Conservation (phyloP, 352 stramenopile genomes). For the Phytopythium aichiense region DNA sequence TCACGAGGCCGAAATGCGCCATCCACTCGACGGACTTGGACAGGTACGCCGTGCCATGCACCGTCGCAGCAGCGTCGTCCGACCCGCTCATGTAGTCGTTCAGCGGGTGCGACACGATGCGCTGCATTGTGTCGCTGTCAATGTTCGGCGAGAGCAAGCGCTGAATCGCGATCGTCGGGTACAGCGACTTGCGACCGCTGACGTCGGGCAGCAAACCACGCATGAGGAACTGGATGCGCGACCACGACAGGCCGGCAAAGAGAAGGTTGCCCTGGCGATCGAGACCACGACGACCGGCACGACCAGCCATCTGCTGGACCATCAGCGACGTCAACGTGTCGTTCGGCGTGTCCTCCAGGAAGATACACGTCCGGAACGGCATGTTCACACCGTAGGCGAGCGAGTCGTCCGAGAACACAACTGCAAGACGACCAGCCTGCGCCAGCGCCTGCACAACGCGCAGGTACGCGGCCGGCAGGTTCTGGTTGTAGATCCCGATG, state of each 20-base stretch:
- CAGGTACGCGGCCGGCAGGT: slow-evolving; percentile 95
- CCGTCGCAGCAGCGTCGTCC: slow-evolving; percentile 14
- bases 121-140: slow-evolving; percentile 86
- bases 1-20: slow-evolving; percentile 81
- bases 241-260: slow-evolving; percentile 94
- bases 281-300: slow-evolving; percentile 96
- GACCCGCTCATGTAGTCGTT: slow-evolving; percentile 63
- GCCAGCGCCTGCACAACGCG: slow-evolving; percentile 96
- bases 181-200: slow-evolving; percentile 88
- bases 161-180: slow-evolving; percentile 93
- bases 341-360: slow-evolving; percentile 96
- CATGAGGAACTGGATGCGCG: slow-evolving; percentile 96
- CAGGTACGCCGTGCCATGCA: slow-evolving; percentile 68
- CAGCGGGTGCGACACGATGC: slow-evolving; percentile 83
- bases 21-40: slow-evolving; percentile 90
- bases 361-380: slow-evolving; percentile 98
- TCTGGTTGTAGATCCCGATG: slow-evolving; percentile 99
- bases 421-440: slow-evolving; percentile 94
- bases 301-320: slow-evolving; percentile 98
- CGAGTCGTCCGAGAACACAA: slow-evolving; percentile 98
- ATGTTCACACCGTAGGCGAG: slow-evolving; percentile 99
- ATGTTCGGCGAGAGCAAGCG: slow-evolving; percentile 90
- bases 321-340: slow-evolving; percentile 95
- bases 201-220: slow-evolving; percentile 93
- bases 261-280: slow-evolving; percentile 97